Conservation (phyloP, 2,329 filamentous ascomycete genomes). For the Anisogramma anomala region DNA sequence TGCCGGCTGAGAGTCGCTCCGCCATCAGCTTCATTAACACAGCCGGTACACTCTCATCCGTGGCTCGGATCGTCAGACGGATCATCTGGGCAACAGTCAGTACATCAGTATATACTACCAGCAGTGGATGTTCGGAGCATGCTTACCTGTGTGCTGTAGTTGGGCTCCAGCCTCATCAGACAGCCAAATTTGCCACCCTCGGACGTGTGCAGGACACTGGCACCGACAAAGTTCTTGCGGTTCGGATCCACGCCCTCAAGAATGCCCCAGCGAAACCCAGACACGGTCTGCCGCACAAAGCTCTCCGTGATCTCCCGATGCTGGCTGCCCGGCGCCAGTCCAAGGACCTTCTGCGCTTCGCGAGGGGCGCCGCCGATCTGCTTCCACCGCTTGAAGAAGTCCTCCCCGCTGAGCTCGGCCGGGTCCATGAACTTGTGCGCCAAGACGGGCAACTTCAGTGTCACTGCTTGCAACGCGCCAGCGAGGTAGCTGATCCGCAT, state of each 20-base stretch:
- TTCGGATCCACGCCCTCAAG: conserved; percentile 84
- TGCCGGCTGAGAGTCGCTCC: conserved; percentile 55
- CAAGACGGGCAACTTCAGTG: conserved; percentile 75
- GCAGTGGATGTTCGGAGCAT: not conserved
- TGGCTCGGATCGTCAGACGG: conserved; percentile 84
- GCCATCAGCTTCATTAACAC: conserved; percentile 80
- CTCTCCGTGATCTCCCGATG: conserved; percentile 55
- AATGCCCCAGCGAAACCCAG: conserved; percentile 83
- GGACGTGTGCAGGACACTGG: conserved; percentile 71
- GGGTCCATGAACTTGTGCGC: conserved; percentile 97
- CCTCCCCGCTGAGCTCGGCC: conserved; percentile 72
- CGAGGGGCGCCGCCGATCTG: conserved; percentile 84
- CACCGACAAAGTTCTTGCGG: conserved; percentile 83
- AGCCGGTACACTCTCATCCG: conserved; percentile 76
- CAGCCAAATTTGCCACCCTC: conserved; percentile 89
- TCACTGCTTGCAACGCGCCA: conserved; percentile 83
- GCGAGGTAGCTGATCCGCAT: conserved; percentile 91
- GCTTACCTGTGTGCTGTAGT: conserved; percentile 78
- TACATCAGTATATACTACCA: not conserved
- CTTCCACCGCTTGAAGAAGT: conserved; percentile 99
- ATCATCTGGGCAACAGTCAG: conserved; percentile 60
- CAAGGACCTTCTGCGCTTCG: conserved; percentile 82
- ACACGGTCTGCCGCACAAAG: conserved; percentile 61
- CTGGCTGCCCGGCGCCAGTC: conserved; percentile 42
- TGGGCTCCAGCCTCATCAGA: conserved; percentile 85